Evolutionary conservation across 2,329 filamentous ascomycete species (phyloP).

Genomic region (Pyrenophora tritici-repentis): DNA sequence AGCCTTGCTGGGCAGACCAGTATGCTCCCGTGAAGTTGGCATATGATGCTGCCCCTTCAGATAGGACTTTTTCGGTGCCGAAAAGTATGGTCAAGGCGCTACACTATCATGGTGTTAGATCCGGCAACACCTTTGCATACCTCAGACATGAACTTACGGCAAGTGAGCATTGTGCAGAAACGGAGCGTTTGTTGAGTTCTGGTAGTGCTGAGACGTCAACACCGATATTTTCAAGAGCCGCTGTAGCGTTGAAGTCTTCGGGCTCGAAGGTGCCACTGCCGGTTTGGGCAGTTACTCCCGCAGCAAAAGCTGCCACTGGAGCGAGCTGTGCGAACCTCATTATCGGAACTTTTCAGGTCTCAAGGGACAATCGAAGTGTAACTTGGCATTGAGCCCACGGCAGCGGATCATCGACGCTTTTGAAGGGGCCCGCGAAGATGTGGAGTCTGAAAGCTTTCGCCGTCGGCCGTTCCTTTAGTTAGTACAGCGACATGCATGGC

Average conservation of each 20-base stretch:
- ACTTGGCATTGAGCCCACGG: background rate
- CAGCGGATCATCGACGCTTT: background rate
- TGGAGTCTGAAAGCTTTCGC: background rate
- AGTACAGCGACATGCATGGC: too few relatives aligned
- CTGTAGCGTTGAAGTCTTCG: slow-evolving; percentile 5
- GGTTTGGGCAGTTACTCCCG: background rate
- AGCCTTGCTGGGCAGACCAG: slow-evolving; percentile 33
- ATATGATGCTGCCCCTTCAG: slow-evolving; percentile 11
- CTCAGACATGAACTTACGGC: background rate
- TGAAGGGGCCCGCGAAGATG: background rate
- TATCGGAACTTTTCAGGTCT: background rate
- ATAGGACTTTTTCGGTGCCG: slow-evolving; percentile 13
- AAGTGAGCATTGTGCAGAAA: background rate
- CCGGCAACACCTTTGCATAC: background rate
- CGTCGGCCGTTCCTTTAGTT: background rate
- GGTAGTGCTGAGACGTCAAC: slow-evolving; percentile 4
- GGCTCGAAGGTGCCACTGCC: background rate
- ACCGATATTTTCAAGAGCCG: slow-evolving; percentile 1
- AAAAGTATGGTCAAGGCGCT: slow-evolving; percentile 21
- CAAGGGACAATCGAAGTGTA: background rate
- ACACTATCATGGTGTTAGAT: slow-evolving; percentile 14
- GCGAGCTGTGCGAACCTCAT: background rate
- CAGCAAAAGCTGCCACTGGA: background rate
- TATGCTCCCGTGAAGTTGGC: slow-evolving; percentile 12
- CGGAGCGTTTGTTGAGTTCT: background rate